phyloP scores from a whole-genome alignment of 768 basidiomycete species.

The Tulasnella sp. region DNA sequence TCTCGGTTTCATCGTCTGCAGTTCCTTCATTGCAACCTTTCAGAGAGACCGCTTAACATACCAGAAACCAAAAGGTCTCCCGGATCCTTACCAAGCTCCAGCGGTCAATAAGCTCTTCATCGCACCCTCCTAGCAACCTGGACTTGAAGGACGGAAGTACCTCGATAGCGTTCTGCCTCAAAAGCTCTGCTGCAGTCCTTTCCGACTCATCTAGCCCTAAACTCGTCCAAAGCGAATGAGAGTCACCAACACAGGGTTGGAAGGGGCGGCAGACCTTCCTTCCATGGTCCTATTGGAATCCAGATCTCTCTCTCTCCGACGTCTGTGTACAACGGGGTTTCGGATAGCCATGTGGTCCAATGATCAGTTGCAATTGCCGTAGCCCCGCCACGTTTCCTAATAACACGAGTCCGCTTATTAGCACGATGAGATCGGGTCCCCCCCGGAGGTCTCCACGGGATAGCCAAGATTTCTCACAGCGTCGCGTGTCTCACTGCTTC shows the following conservation, averaged over 20 bases:
- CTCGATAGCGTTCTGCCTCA: neutral
- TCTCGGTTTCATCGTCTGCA: constrained; percentile 11
- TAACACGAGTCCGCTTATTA: neutral
- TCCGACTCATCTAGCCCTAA: neutral
- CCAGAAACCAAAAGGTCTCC: neutral
- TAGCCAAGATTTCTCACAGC: neutral
- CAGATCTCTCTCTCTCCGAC: constrained; percentile 15
- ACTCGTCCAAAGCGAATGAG: neutral
- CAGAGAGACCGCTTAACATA: neutral
- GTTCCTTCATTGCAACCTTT: neutral
- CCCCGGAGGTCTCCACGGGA: neutral
- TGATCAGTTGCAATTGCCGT: neutral
- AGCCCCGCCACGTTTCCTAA: constrained; percentile 7
- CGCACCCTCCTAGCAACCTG: neutral
- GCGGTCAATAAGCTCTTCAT: neutral
- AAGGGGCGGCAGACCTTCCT: neutral
- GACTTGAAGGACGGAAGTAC: neutral
- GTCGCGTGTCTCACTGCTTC: neutral
- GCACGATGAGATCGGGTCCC: neutral
- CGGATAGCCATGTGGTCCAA: neutral
- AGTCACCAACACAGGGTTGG: no score
- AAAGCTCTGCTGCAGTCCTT: neutral
- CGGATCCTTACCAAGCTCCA: neutral
- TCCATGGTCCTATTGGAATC: constrained; percentile 25
- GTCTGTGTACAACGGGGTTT: constrained; percentile 10